Evolutionary conservation across 2,329 filamentous ascomycete genomes (phyloP), one percentile per base, ranked within the genome.

Genomic region (Dendryphion nanum): DNA sequence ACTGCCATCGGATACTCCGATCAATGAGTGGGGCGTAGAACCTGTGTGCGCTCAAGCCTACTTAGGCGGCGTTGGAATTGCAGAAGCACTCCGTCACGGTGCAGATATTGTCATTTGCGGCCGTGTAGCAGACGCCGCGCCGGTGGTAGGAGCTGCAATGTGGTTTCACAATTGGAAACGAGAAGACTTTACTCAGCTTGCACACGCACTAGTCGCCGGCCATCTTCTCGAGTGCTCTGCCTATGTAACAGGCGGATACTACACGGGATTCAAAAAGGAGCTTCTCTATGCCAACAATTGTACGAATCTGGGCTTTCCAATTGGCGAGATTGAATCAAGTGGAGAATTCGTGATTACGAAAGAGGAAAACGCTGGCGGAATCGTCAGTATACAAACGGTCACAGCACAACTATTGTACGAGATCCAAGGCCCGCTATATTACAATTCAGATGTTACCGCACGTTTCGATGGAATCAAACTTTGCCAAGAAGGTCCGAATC

Each of bases 361-460:
- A 42, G 59, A 61, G 16, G 53, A 49, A 39, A 50, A 45, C 36
- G 56, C 38, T 41, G 59, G 55, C 29, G 67, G 66, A 23, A 55
- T 56, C 33, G 61, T 69, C 5, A 63, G 64, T 1, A 67, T 70
- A 4, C 71, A 75, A 37, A 77, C 75, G 2, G 74, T 72, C 44
- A 66, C 68, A 2, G 72, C 70, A 3, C 76, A 79, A 42, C 59
- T 78, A 3, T 48, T 79, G 2, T 79, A 68, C 30, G 51, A 56
- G 41, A 54, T 57, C 5, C 53, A 57, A 30, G 51, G 51, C n/a
- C 48, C 49, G 3, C 36, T 33, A 3, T 50, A 51, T 29, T 38
- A 44, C 35, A 50, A 51, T 20, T 35, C 44, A 2, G 47, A 51
- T 30, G 48, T 48, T 8, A 46, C 41, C 8, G 48, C 48, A 1